Evolutionary conservation across 2,329 filamentous ascomycete genomes (phyloP).

Genomic region (Neonectria coccinea): DNA sequence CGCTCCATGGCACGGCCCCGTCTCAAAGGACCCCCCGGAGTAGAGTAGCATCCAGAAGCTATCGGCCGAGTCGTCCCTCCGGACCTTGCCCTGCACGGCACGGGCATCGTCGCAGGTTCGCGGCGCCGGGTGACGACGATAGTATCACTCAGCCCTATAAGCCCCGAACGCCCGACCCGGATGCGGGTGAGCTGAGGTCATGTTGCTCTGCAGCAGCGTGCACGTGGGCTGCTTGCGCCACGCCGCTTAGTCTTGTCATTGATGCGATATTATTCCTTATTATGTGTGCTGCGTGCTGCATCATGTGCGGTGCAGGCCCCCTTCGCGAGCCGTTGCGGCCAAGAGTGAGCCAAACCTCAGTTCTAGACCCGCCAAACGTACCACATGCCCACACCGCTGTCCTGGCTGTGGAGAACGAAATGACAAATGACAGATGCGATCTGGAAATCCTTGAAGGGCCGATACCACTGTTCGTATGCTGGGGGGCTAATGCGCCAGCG

Average conservation of each 20-base stretch:
- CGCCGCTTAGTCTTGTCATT: slow-evolving; percentile 18
- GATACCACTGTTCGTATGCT: slow-evolving; percentile 22
- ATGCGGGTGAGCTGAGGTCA: slow-evolving; percentile 24
- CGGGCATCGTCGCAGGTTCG: slow-evolving; percentile 10
- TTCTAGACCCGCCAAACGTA: slow-evolving; percentile 29
- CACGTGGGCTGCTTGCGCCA: slow-evolving; percentile 21
- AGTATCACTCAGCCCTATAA: slow-evolving; percentile 28
- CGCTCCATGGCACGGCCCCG: slow-evolving; percentile 14
- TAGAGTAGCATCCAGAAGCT: slow-evolving; percentile 15
- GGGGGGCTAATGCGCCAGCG: slow-evolving; percentile 18
- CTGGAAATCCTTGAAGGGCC: slow-evolving; percentile 22
- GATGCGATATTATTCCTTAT: slow-evolving; percentile 5
- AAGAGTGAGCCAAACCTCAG: slow-evolving; percentile 13
- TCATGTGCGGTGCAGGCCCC: slow-evolving; percentile 3
- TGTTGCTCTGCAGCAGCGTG: slow-evolving; percentile 11
- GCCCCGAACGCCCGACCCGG: neutral
- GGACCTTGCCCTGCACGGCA: slow-evolving; percentile 24
- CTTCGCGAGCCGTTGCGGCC: slow-evolving; percentile 8
- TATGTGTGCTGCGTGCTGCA: neutral
- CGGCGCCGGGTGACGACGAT: slow-evolving; percentile 16
- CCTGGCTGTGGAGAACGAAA: slow-evolving; percentile 22
- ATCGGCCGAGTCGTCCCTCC: slow-evolving; percentile 24
- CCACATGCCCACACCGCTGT: slow-evolving; percentile 24
- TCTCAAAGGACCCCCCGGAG: slow-evolving; percentile 9
- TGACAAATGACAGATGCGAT: slow-evolving; percentile 31